phyloP scores from a whole-genome alignment of 2,329 filamentous ascomycete species.

The Neopestalotiopsis sp. region DNA sequence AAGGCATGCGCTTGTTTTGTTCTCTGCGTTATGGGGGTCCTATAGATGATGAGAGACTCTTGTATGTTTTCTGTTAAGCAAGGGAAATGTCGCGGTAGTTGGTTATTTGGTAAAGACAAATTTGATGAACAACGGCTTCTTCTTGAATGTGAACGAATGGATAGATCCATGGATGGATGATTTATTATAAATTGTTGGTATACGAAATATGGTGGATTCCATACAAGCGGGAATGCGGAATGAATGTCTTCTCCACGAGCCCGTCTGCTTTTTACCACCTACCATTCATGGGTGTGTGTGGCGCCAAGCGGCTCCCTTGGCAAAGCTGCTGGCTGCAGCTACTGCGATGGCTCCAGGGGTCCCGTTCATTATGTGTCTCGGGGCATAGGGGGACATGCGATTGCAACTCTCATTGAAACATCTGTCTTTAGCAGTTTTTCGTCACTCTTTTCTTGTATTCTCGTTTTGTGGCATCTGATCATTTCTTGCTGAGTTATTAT shows the following conservation, averaged over 20 bases:
- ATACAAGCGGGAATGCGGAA: no score
- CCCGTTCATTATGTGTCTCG: neutral
- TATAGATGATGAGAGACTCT: constrained; percentile 9
- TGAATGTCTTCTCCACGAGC: neutral
- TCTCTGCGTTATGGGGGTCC: neutral
- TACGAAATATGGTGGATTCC: no score
- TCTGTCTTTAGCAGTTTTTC: neutral
- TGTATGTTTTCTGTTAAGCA: neutral
- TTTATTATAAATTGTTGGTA: no score
- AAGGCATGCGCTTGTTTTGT: neutral
- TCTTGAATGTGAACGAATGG: neutral
- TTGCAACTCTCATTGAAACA: neutral
- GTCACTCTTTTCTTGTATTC: neutral
- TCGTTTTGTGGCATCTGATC: neutral
- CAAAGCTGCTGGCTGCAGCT: neutral
- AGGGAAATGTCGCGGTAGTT: neutral
- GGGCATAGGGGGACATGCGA: neutral
- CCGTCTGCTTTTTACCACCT: neutral
- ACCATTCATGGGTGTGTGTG: constrained; percentile 4
- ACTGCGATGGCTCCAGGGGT: constrained; percentile 3
- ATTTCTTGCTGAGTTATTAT: neutral
- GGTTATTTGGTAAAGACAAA: neutral
- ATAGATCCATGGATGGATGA: no score
- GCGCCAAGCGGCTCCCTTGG: constrained; percentile 2
- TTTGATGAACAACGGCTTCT: neutral